These are phyloP conservation scores for Sclerotinia spermophila DNA, from an alignment of 2,329 filamentous ascomycete genomes.

Conservation along the genomic window DNA sequence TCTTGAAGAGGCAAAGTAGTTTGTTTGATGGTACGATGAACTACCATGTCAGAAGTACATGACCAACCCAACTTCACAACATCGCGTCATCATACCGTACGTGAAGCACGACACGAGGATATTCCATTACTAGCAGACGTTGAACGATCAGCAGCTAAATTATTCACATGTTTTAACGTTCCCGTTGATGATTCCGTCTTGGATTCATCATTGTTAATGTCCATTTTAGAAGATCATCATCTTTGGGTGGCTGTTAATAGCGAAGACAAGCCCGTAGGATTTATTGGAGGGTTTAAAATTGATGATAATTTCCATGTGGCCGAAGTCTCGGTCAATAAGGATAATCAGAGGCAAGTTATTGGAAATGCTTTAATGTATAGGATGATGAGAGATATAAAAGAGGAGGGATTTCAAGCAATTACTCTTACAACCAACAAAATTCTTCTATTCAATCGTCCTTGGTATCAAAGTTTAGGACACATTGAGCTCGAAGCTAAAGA, in stretches of 20 bases:
- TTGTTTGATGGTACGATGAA: constrained; percentile 12
- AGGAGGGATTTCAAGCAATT: constrained; percentile 31
- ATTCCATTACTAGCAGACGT: constrained; percentile 32
- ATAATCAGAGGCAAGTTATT: constrained; percentile 34
- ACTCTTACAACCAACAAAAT: constrained; percentile 34
- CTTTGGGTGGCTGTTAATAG: constrained; percentile 34
- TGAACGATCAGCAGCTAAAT: constrained; percentile 34
- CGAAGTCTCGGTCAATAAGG: constrained; percentile 33
- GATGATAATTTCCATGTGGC: constrained; percentile 35
- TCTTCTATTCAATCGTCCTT: constrained; percentile 35
- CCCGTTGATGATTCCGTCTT: constrained; percentile 30
- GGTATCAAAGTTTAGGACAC: constrained; percentile 34
- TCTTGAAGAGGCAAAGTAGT: not conserved
- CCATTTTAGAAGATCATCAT: constrained; percentile 29
- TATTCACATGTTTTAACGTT: constrained; percentile 30
- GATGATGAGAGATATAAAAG: constrained; percentile 31
- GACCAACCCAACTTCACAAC: not conserved
- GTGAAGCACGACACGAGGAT: constrained; percentile 27
- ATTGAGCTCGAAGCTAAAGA: constrained; percentile 28
- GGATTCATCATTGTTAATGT: constrained; percentile 24
- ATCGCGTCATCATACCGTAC: constrained; percentile 2
- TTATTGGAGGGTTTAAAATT: constrained; percentile 31
- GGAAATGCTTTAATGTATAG: constrained; percentile 32
- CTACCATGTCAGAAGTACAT: constrained; percentile 17
- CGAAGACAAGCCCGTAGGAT: constrained; percentile 34